These are phyloP conservation scores for Sedum album DNA, from an alignment of 164 flowering plant species.

Conservation along the genomic window DNA sequence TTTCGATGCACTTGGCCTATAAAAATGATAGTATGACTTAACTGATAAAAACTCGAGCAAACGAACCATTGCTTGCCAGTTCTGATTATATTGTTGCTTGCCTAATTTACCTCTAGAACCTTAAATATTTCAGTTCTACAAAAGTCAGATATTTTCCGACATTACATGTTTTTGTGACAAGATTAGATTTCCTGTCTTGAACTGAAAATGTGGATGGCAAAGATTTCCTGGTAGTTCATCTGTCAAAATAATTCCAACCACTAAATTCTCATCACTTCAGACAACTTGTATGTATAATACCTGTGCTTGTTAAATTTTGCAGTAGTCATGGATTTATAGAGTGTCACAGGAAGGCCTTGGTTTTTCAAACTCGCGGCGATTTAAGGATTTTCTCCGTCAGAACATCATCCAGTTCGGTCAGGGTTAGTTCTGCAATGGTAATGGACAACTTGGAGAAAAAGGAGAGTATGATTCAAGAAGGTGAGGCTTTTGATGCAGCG, in stretches of 20 bases:
- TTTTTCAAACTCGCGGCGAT: neutral
- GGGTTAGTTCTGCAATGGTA: neutral
- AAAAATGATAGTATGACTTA: neutral
- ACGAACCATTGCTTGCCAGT: neutral
- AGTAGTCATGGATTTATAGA: neutral
- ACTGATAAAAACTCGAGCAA: no score
- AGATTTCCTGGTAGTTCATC: neutral
- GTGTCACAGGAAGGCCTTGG: neutral
- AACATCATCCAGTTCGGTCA: neutral
- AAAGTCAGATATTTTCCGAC: neutral
- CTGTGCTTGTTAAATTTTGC: neutral
- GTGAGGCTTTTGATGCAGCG: constrained; percentile 15
- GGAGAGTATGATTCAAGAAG: neutral
- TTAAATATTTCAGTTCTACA: neutral
- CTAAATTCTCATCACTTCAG: neutral
- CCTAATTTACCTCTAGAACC: no score
- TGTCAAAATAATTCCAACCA: neutral
- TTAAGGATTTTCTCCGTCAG: neutral
- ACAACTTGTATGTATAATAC: neutral
- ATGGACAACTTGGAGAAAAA: neutral
- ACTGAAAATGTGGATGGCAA: neutral
- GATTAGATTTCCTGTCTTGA: neutral
- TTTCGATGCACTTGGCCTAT: neutral
- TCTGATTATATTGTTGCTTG: neutral
- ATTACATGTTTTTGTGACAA: neutral